A percentile compares a stretch with the other conserved stretches of the same genome.
Conservation (phyloP, 2,329 filamentous ascomycete genomes). For the Penicillium polonicum region DNA sequence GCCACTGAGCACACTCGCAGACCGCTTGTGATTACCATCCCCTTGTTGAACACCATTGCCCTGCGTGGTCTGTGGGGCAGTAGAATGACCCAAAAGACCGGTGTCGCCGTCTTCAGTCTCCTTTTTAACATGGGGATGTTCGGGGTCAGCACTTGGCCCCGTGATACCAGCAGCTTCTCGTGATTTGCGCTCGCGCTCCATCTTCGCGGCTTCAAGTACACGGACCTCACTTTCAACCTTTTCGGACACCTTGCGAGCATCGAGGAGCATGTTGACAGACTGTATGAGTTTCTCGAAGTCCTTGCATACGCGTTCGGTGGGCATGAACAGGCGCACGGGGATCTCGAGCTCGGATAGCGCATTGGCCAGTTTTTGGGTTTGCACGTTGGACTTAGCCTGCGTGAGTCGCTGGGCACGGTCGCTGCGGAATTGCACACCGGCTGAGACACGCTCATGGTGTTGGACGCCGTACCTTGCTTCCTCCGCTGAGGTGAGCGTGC, state of each 20-base stretch:
- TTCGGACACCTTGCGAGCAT: conserved; percentile 49
- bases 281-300: conserved; percentile 51
- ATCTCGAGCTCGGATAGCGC: conserved; percentile 50
- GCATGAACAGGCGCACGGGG: conserved; percentile 49
- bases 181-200: conserved; percentile 40
- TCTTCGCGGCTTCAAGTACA: conserved; percentile 45
- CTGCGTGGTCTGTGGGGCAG: conserved; percentile 13
- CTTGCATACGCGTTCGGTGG: conserved; percentile 50
- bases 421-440: conserved; percentile 86
- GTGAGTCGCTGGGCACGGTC: conserved; percentile 51
- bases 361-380: conserved; percentile 49
- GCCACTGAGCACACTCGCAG: conserved; percentile 75
- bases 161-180: conserved; percentile 26
- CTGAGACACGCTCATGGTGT: conserved; percentile 78
- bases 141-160: conserved; percentile 8
- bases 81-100: conserved; percentile 16
- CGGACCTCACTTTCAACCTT: conserved; percentile 51
- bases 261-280: conserved; percentile 48
- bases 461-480: conserved; percentile 79
- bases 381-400: conserved; percentile 52
- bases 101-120: conserved; percentile 33
- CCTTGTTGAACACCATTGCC: conserved; percentile 4
- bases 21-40: conserved; percentile 63
- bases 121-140: conserved; percentile 36
- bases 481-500: conserved; percentile 72